phyloP scores from a whole-genome alignment of 768 basidiomycete genomes.

The Lactarius akahatsu region DNA sequence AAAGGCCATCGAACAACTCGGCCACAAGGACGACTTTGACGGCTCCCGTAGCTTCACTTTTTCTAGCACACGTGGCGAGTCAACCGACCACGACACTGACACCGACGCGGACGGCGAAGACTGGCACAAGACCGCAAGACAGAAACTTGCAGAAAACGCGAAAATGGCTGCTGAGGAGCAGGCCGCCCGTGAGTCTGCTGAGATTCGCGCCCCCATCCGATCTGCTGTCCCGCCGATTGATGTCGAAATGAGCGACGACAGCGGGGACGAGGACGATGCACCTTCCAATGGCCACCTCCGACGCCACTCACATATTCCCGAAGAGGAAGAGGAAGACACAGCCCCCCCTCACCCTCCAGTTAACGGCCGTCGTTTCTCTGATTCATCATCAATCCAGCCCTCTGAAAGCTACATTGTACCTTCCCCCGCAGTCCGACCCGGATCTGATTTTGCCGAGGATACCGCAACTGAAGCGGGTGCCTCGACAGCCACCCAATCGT shows the following conservation, averaged over 20 bases:
- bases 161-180: slow-evolving; percentile 60
- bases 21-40: slow-evolving; percentile 51
- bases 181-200: slow-evolving; percentile 46
- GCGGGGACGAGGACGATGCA: slow-evolving; percentile 61
- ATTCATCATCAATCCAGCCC: slow-evolving; percentile 31
- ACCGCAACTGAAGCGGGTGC: slow-evolving; percentile 29
- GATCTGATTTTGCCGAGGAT: slow-evolving; percentile 7
- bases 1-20: slow-evolving; percentile 85
- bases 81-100: slow-evolving; percentile 48
- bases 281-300: slow-evolving; percentile 3
- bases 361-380: slow-evolving; percentile 1
- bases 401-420: slow-evolving; percentile 38
- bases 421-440: slow-evolving; percentile 27
- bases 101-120: slow-evolving; percentile 51
- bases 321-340: slow-evolving; percentile 64
- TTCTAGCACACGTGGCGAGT: slow-evolving; percentile 57
- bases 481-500: slow-evolving; percentile 34
- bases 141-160: slow-evolving; percentile 70
- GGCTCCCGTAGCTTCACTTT: slow-evolving; percentile 75
- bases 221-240: slow-evolving; percentile 61
- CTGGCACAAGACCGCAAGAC: slow-evolving; percentile 65
- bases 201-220: slow-evolving; percentile 35
- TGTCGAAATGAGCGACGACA: slow-evolving; percentile 77
- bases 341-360: background rate
- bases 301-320: slow-evolving; percentile 59